Conservation (phyloP, 257 asterid species). For the Mentha longifolia region DNA sequence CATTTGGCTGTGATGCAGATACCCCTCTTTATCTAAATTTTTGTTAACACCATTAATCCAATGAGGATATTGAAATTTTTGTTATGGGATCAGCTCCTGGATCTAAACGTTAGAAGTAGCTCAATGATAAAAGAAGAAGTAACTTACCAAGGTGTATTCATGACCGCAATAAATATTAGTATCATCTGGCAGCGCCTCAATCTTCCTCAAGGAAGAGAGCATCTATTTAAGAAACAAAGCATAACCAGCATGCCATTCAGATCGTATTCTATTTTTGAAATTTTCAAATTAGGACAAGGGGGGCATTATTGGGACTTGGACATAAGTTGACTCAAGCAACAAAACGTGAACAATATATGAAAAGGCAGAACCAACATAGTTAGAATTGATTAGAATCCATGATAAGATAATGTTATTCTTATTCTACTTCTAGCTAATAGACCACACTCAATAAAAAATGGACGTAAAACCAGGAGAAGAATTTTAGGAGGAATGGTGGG, state of each 20-base stretch:
- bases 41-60: not conserved
- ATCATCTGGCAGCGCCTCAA: constrained; percentile 77
- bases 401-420: not conserved
- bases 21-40: not conserved
- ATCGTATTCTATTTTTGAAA: not conserved
- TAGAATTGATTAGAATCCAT: not conserved
- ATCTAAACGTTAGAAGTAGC: not conserved
- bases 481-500: constrained; percentile 1
- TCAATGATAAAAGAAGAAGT: constrained; percentile 12
- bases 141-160: constrained; percentile 81
- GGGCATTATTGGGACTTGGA: constrained; percentile 14
- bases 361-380: not conserved
- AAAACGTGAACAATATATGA: not conserved
- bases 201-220: constrained; percentile 77
- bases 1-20: not conserved
- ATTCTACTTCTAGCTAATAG: constrained; percentile 1
- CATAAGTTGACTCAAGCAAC: constrained; percentile 6
- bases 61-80: not conserved
- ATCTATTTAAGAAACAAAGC: constrained; percentile 57
- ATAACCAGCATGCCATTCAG: constrained; percentile 11
- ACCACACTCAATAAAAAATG: constrained; percentile 11
- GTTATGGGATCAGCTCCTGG: not conserved
- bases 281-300: not conserved
- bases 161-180: constrained; percentile 89
- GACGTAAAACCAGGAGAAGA: not conserved